Conservation (phyloP, 2,329 filamentous ascomycete species). For the Aspergillus brunneoviolaceus region DNA sequence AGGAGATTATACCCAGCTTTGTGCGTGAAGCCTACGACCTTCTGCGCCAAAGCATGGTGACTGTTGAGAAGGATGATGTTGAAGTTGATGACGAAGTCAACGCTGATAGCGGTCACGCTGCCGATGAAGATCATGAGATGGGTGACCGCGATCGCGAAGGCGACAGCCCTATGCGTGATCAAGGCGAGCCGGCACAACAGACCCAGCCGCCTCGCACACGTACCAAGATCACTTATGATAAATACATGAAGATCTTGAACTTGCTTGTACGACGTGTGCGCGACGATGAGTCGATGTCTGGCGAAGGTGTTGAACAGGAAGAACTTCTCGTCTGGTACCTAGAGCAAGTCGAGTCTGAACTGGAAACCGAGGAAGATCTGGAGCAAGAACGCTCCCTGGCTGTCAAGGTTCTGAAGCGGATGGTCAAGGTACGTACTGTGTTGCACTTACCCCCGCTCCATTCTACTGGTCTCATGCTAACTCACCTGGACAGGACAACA, state of each 20-base stretch:
- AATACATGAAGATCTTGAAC: constrained; percentile 89
- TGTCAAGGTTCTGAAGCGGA: constrained; percentile 85
- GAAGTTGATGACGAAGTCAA: constrained; percentile 81
- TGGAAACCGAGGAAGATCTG: constrained; percentile 78
- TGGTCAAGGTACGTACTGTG: constrained; percentile 75
- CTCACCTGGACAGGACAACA: constrained; percentile 53
- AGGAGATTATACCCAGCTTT: constrained; percentile 80
- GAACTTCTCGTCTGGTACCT: constrained; percentile 85
- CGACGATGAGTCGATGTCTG: constrained; percentile 71
- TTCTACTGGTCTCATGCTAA: background rate
- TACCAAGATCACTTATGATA: constrained; percentile 92
- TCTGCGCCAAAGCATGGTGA: constrained; percentile 91
- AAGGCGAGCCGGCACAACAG: constrained; percentile 47
- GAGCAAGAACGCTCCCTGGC: constrained; percentile 71
- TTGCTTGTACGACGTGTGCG: constrained; percentile 78
- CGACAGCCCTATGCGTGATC: constrained; percentile 55
- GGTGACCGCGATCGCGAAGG: constrained; percentile 49
- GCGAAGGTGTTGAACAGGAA: constrained; percentile 82
- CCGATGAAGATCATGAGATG: constrained; percentile 53
- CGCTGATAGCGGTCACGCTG: constrained; percentile 48
- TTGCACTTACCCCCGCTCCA: background rate
- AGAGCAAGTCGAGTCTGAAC: constrained; percentile 81
- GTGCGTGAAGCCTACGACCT: constrained; percentile 91
- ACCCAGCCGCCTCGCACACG: constrained; percentile 53
- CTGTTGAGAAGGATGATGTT: constrained; percentile 95